Evolutionary conservation across 371 early-diverging fungal genomes (phyloP).

Genomic region (Mucor velutinosus): DNA sequence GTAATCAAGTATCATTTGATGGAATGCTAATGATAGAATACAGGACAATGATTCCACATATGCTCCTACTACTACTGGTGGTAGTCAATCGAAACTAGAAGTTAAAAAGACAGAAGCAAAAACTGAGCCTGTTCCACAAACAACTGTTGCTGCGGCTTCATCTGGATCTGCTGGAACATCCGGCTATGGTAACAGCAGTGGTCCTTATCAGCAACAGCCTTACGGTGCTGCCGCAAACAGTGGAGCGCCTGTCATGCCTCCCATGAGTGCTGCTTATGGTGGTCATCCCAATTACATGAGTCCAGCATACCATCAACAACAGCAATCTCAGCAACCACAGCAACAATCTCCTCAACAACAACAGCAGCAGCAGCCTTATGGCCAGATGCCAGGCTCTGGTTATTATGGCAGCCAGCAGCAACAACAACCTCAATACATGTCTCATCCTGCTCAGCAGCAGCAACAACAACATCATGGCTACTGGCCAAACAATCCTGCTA

Average conservation of each 20-base stretch:
- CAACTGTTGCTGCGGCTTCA: background rate
- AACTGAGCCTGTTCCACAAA: conserved; percentile 6
- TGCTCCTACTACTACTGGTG: conserved; percentile 3
- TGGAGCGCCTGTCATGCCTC: conserved; percentile 4
- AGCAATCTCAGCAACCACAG: conserved; percentile 8
- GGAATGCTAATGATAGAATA: background rate
- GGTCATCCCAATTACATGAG: conserved; percentile 19
- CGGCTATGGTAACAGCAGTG: conserved; percentile 3
- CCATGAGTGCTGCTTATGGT: conserved; percentile 6
- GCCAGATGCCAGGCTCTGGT: conserved; percentile 15
- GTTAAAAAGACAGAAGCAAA: conserved; percentile 10
- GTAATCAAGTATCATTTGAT: background rate
- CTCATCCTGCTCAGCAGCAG: background rate
- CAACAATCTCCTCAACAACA: conserved; percentile 10
- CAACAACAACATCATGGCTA: conserved; percentile 14
- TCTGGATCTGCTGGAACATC: background rate
- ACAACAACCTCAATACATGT: conserved; percentile 11
- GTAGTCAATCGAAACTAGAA: conserved; percentile 11
- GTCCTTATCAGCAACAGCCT: conserved; percentile 18
- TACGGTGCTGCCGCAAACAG: background rate
- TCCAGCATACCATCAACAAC: conserved; percentile 15
- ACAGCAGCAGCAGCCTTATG: conserved; percentile 20
- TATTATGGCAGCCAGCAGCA: conserved; percentile 22
- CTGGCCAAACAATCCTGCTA: conserved; percentile 16
- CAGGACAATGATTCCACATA: conserved; percentile 9